Conservation (phyloP, 208 protist species). For the Leishmania mexicana region DNA sequence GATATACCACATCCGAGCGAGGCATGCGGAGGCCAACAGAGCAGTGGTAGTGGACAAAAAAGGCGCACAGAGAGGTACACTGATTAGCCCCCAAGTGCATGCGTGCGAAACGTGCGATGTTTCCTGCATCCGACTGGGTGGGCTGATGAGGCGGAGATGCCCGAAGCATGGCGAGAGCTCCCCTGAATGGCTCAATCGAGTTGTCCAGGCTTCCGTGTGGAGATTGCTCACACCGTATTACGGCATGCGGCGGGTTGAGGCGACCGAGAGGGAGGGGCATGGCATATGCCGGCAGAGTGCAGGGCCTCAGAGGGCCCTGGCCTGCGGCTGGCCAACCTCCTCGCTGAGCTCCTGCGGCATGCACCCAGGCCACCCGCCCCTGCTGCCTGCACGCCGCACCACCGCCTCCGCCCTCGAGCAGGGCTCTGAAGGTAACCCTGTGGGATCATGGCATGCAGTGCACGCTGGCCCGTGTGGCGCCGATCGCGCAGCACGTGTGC, state of each 20-base stretch:
- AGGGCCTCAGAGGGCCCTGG: not conserved
- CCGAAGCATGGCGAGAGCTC: not conserved
- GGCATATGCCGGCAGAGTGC: not conserved
- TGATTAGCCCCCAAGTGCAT: not conserved
- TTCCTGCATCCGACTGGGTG: not conserved
- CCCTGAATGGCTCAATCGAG: not conserved
- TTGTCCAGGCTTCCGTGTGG: not conserved
- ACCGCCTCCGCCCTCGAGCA: not conserved
- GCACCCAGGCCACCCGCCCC: not conserved
- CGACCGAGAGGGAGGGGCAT: not conserved
- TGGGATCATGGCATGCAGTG: not conserved
- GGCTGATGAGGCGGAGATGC: not conserved
- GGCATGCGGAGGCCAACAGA: no score
- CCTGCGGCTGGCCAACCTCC: not conserved
- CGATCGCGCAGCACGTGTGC: not conserved
- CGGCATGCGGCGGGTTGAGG: not conserved
- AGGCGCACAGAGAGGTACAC: not conserved
- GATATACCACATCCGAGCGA: no score
- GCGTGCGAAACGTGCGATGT: not conserved
- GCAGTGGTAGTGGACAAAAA: not conserved
- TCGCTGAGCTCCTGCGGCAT: not conserved
- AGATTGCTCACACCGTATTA: not conserved
- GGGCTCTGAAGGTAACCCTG: not conserved
- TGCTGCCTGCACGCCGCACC: not conserved
- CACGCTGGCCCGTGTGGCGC: not conserved